Evolutionary conservation across 805 yeast species (phyloP).

Genomic region (Zygoascus flipseniorum): DNA sequence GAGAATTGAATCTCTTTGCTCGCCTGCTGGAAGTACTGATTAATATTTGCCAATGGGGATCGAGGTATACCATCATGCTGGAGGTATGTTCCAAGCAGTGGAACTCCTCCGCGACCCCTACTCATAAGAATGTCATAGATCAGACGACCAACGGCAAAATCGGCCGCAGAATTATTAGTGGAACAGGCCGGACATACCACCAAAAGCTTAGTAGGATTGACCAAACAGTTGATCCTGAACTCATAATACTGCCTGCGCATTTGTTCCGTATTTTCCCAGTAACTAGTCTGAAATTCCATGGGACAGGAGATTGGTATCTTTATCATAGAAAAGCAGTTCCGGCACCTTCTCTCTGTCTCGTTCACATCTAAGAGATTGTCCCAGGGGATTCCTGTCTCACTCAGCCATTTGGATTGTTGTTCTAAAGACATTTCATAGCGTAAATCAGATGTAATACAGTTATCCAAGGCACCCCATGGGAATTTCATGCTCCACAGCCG

Average conservation of each 20-base stretch:
- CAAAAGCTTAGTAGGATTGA: constrained; percentile 1
- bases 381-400: constrained; percentile 4
- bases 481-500: constrained; percentile 4
- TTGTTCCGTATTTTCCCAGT: background rate
- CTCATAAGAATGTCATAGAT: background rate
- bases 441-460: background rate
- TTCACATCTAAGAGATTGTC: constrained; percentile 3
- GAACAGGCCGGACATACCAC: constrained; percentile 3
- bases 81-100: background rate
- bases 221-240: constrained; percentile 2
- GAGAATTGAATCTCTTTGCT: background rate
- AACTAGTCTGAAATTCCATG: background rate
- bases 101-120: background rate
- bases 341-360: background rate
- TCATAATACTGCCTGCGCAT: background rate
- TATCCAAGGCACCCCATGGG: constrained; percentile 7
- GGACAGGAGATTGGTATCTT: background rate
- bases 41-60: background rate
- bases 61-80: background rate
- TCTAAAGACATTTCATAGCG: background rate
- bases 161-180: background rate
- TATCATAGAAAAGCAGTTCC: background rate
- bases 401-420: background rate
- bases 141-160: constrained; percentile 3
- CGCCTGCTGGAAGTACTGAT: background rate